Evolutionary conservation across 192 early-diverging fungal genomes (phyloP), one percentile per base, ranked within the genome.

Genomic region (Coemansia sp.): DNA sequence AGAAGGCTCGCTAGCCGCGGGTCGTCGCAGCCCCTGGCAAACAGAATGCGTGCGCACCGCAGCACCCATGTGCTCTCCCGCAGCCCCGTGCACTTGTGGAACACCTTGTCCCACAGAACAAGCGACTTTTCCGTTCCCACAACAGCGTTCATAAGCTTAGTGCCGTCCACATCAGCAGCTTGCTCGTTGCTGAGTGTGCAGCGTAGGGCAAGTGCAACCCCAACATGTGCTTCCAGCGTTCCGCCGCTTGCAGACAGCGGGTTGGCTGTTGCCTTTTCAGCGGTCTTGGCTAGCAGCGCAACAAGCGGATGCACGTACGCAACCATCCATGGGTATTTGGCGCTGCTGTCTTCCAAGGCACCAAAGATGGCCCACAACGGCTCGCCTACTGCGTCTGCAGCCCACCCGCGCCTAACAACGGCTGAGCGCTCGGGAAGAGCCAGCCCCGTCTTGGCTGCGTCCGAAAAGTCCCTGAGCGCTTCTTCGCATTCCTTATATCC

Each of bases 61-160:
- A 87, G 79, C 31, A 90, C 73, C 87, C 93, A 92, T 9, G 72
- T 74, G 33, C 85, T 85, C 67, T 93, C 92, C 18, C 84, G 78
- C 4, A 82, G 67, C 16, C 66, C 72, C 3, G 86, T 71, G 35
- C 90, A 83, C 70, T 93, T 93, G 56, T 84, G 85, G 62, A 89
- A 95, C 31, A 89, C 87, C 72, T 91, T 92, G 58, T 95, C 93
- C 85, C 89, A 91, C 40, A 95, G 72, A 12, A 93, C 79, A 52
- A 91, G 90, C 7, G 92, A 91, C 56, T 87, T 89, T 59, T 90
- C 87, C 18, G 85, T 72, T 6, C 64, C 66, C 26, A 74, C 64
- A 4, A 71, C 61, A 43, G 84, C 59, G 7, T 84, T 58, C 2
- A 76, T 33, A 10, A 70, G 42, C 59, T 66, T 51, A 25, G 40